Percentiles rank a stretch among this genome's conserved stretches.
phyloP scores from a whole-genome alignment of 2,329 filamentous ascomycete genomes.

The Aspergillus neotritici region DNA sequence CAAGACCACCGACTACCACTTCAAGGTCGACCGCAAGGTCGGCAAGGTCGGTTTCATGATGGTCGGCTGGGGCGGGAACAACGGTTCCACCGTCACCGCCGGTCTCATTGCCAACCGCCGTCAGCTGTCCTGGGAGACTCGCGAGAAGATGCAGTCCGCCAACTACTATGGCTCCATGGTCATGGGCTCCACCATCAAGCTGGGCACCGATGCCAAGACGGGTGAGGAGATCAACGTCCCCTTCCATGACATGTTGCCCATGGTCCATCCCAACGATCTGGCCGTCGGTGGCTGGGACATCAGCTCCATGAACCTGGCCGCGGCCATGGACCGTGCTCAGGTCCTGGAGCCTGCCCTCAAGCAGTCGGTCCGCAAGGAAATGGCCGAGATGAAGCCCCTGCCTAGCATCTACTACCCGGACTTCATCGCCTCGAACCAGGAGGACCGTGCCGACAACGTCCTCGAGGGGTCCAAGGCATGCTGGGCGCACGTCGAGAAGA shows the following conservation, averaged over 20 bases:
- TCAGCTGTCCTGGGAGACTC: conserved; percentile 83
- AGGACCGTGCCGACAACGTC: conserved; percentile 89
- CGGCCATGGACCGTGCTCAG: conserved; percentile 90
- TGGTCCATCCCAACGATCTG: conserved; percentile 95
- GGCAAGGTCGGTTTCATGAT: conserved; percentile 96
- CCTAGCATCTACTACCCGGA: conserved; percentile 98
- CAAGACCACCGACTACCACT: conserved; percentile 87
- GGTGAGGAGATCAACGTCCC: conserved; percentile 90
- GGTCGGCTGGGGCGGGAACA: conserved; percentile 97
- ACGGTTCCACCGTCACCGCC: conserved; percentile 92
- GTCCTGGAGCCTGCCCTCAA: conserved; percentile 96
- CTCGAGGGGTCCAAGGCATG: conserved; percentile 77
- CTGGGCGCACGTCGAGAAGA: conserved; percentile 82
- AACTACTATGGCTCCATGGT: conserved; percentile 99
- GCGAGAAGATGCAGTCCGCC: conserved; percentile 74
- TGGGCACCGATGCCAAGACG: conserved; percentile 79
- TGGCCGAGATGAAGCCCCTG: conserved; percentile 79
- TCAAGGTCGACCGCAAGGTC: conserved; percentile 92
- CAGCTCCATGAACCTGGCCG: conserved; percentile 78
- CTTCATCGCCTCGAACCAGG: conserved; percentile 98
- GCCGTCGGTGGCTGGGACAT: conserved; percentile 98
- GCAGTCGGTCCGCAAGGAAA: conserved; percentile 82
- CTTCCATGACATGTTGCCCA: conserved; percentile 87
- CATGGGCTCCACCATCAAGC: conserved; percentile 96
- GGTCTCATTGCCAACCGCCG: conserved; percentile 95